Evolutionary conservation across 371 early-diverging fungal genomes (phyloP), one percentile per base, ranked within the genome.

Genomic region (Apophysomyces elegans): DNA sequence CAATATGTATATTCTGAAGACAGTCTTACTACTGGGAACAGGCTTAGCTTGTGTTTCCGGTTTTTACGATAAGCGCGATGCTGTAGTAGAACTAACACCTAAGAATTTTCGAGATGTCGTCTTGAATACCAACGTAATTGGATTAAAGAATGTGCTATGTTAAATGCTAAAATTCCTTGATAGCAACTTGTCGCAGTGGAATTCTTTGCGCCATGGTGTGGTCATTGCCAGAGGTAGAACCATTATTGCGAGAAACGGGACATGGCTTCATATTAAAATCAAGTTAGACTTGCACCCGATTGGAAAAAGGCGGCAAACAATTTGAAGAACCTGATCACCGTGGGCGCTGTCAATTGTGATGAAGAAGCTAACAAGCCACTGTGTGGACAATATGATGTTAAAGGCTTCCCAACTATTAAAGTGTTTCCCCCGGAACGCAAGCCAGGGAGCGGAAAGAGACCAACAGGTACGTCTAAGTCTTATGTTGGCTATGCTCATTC

Each of bases 381-480:
- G 6, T 98, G 97, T 73, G 85, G 83, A 2, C 82, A 86, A 43
- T 93, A 89, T 72, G 88, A 83, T 35, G 86, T 97, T 43, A 77
- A 94, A 79, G 96, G 98, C 9, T 97, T 95, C 80, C 98, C 98
- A 4, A 96, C 96, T n/a, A 85, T 97, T 67, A 97, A 96, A 73
- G 75, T 92, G 1, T 96, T 96, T 69, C 83, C 82, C 4, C 78
- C 87, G 39, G 78, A 75, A 56, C 62, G 70, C 58, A 21, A 67
- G 77, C 35, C 88, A 88, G 64, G 80, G 83, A 65, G 85, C 85
- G 74, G 60, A 8, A 90, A 90, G 66, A 74, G 68, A 50, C 81
- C 89, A 5, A 62, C 73, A 67, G 84, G 86, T 84, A 73, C 47
- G 44, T 56, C 13, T 4, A 9, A 1, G 14, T 21, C 32, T 26